phyloP scores from a whole-genome alignment of 2,329 filamentous ascomycete species.

The Fusarium avenaceum region DNA sequence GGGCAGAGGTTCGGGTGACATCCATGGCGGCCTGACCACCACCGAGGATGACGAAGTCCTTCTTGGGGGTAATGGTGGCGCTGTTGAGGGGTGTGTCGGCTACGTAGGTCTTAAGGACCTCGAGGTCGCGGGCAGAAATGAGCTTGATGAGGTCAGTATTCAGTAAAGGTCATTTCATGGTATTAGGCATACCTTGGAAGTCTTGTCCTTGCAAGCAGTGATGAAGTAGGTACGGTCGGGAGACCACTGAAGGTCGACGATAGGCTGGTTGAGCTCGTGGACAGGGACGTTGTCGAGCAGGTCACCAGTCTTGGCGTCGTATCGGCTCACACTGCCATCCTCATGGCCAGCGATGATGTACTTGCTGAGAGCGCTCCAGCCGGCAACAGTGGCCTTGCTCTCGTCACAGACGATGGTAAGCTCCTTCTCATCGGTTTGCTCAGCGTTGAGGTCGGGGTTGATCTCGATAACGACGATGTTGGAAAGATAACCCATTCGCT shows the following conservation, averaged over 20 bases:
- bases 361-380: slow-evolving; percentile 93
- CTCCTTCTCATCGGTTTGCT: slow-evolving; percentile 85
- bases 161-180: neutral
- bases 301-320: slow-evolving; percentile 92
- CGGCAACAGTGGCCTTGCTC: slow-evolving; percentile 97
- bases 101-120: slow-evolving; percentile 91
- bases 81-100: slow-evolving; percentile 97
- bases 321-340: slow-evolving; percentile 91
- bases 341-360: slow-evolving; percentile 99
- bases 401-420: slow-evolving; percentile 93
- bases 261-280: slow-evolving; percentile 85
- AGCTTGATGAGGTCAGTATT: slow-evolving; percentile 64
- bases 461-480: slow-evolving; percentile 95
- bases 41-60: slow-evolving; percentile 97
- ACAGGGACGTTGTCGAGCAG: slow-evolving; percentile 83
- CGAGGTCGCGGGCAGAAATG: slow-evolving; percentile 85
- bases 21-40: slow-evolving; percentile 99
- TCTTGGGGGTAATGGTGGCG: slow-evolving; percentile 92
- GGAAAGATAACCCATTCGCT: slow-evolving; percentile 96
- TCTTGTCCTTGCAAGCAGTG: slow-evolving; percentile 98
- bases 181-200: slow-evolving; percentile 77
- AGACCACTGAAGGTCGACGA: slow-evolving; percentile 96
- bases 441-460: slow-evolving; percentile 82
- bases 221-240: slow-evolving; percentile 97
- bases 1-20: slow-evolving; percentile 91